A percentile compares a stretch with the other conserved stretches of the same genome.
phyloP scores from a whole-genome alignment of 306 rosid species.

The Dryas alaskensis region DNA sequence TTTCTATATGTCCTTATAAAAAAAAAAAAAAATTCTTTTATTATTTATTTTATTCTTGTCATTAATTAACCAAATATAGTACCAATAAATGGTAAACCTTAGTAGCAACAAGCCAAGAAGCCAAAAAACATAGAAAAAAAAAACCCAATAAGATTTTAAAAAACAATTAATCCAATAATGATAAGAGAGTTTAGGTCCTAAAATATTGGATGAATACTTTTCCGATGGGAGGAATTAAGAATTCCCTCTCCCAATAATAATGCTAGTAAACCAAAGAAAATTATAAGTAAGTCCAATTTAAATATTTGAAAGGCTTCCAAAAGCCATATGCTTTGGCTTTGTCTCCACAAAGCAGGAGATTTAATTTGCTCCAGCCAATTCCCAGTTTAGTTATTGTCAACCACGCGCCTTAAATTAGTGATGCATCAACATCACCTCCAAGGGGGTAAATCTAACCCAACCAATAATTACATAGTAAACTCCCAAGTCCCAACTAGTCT shows the following conservation, averaged over 20 bases:
- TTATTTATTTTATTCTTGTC: no score
- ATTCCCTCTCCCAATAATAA: not conserved
- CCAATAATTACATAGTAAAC: not conserved
- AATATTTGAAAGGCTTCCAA: slow-evolving; percentile 7
- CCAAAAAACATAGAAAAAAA: no score
- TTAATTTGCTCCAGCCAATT: not conserved
- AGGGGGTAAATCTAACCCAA: not conserved
- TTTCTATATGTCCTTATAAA: no score
- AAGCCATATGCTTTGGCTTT: slow-evolving; percentile 2
- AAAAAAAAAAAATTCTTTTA: no score
- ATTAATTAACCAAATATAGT: no score
- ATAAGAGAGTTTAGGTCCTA: not conserved
- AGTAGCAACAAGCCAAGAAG: no score
- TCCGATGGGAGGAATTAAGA: not conserved
- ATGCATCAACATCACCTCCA: not conserved
- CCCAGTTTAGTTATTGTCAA: no score
- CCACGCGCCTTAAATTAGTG: not conserved
- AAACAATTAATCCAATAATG: not conserved
- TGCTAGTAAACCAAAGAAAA: not conserved
- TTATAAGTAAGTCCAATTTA: not conserved
- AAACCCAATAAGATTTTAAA: not conserved
- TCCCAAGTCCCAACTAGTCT: not conserved
- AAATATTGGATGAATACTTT: not conserved
- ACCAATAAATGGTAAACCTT: no score
- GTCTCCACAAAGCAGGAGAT: not conserved